Evolutionary conservation across 2,329 filamentous ascomycete genomes (phyloP), one percentile per base, ranked within the genome.

Genomic region (Scleromitrula shiraiana): DNA sequence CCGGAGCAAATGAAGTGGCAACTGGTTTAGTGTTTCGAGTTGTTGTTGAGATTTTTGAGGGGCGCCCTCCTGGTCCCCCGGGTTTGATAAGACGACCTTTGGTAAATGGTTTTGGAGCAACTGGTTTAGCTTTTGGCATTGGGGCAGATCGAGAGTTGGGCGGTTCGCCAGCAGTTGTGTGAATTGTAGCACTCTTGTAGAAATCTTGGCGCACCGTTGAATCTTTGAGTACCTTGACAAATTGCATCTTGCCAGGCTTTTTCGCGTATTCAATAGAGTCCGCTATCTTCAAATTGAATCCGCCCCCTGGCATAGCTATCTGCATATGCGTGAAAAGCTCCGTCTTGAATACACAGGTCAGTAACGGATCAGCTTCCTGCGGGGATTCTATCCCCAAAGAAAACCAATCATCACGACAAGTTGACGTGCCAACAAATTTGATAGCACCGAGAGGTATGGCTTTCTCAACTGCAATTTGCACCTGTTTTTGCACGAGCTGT

Each of bases 271-370:
- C 88, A 58, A 98, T 90, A 50, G 75, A 76, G 23, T 93, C 83
- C n/a, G 73, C 80, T 53, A 97, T 84, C 67, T 86, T 88, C 40
- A 98, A 69, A 63, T 82, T 88, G 63, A 95, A 78, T 8, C 86
- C 82, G 7, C 85, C 88, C 3, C 53, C 62, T 38, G 85, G 82
- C 67, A 94, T 85, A 44, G 82, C 80, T 42, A 80, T 82, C 63
- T 83, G 81, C 70, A 98, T 82, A 54, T 96, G 90, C 0, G 91
- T 94, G 63, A 97, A 95, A 67, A 98, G 83, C 63, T 98, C 93
- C 0, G 93, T 98, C 73, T 98, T 98, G 67, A 98, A 82, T 17
- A 96, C 72, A 63, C 93, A 98, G 68, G 83, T 95, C 61, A 98
- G 68, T 19, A 98, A 74, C n/a, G 93, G 89, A 66, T 98, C 93